phyloP scores from a whole-genome alignment of 345 rosid genomes.

The Brassica juncea region DNA sequence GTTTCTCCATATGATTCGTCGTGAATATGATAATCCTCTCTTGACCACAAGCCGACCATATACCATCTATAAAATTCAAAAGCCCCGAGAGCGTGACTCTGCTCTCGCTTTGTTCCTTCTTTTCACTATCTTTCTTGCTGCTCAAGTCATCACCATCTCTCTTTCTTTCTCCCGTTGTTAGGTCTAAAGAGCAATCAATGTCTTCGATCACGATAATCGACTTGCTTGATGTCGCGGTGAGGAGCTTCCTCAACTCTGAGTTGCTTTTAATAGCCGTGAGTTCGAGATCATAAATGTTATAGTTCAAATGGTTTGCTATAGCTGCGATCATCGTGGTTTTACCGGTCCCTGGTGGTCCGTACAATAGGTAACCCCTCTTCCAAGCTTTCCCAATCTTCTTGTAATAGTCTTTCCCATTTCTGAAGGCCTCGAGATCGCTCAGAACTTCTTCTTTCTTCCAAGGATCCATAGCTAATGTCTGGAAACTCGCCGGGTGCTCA shows the following conservation, averaged over 20 bases:
- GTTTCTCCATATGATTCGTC: conserved; percentile 41
- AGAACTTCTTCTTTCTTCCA: conserved; percentile 40
- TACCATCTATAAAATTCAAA: conserved; percentile 45
- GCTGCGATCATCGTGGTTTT: conserved; percentile 47
- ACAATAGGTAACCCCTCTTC: conserved; percentile 48
- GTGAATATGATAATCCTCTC: conserved; percentile 44
- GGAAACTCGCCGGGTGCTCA: conserved; percentile 42
- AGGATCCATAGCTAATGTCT: conserved; percentile 41
- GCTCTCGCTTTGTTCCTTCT: neutral
- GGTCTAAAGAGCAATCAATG: conserved; percentile 43
- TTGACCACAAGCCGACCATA: conserved; percentile 46
- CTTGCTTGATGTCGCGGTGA: conserved; percentile 41
- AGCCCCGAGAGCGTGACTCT: conserved; percentile 46
- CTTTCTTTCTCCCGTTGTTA: conserved; percentile 31
- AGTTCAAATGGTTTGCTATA: conserved; percentile 42
- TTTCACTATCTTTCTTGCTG: neutral
- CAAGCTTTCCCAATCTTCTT: conserved; percentile 44
- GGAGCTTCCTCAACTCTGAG: conserved; percentile 41
- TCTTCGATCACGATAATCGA: conserved; percentile 48
- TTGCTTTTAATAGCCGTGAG: conserved; percentile 37
- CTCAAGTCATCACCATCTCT: conserved; percentile 12
- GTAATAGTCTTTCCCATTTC: conserved; percentile 42
- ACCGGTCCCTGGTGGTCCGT: conserved; percentile 48
- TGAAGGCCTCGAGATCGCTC: conserved; percentile 38
- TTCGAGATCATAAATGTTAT: conserved; percentile 45